phyloP scores from a whole-genome alignment of 345 rosid genomes.

The Rhodomyrtus tomentosa region DNA sequence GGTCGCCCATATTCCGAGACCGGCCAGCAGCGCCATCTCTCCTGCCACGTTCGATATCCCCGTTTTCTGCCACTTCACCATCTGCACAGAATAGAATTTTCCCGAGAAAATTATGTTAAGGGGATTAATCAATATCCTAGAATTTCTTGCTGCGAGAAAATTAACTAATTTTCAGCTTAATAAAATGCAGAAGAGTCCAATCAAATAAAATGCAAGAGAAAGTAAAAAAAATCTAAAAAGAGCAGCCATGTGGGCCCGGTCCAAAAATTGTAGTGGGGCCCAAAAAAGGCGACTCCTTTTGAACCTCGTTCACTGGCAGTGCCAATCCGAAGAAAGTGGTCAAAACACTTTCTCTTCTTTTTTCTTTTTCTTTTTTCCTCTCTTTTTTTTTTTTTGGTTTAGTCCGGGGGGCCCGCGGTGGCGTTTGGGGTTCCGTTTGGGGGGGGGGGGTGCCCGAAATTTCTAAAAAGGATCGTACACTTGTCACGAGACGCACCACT shows the following conservation, averaged over 20 bases:
- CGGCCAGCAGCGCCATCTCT: slow-evolving; percentile 46
- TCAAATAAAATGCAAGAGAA: not conserved
- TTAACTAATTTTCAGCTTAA: not conserved
- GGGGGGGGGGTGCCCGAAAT: too few species aligned
- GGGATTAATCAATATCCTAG: not conserved
- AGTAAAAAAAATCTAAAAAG: not conserved
- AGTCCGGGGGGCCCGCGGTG: too few species aligned
- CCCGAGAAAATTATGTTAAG: too few species aligned
- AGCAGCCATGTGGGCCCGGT: not conserved
- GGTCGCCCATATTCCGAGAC: slow-evolving; percentile 57
- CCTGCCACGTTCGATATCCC: slow-evolving; percentile 55
- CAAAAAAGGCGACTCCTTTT: not conserved
- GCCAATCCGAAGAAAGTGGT: too few species aligned
- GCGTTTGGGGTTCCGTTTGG: too few species aligned
- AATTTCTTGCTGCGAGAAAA: not conserved
- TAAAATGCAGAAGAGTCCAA: not conserved
- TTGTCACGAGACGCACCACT: not conserved
- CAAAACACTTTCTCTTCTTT: too few species aligned
- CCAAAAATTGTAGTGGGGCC: not conserved
- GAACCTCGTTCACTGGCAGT: not conserved
- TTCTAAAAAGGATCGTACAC: not conserved
- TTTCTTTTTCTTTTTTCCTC: too few species aligned
- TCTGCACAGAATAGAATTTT: slow-evolving; percentile 14
- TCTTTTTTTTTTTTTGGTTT: too few species aligned
- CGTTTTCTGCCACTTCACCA: slow-evolving; percentile 29